Evolutionary conservation across 768 basidiomycete genomes (phyloP).

Genomic region (Crepidotus variabilis): DNA sequence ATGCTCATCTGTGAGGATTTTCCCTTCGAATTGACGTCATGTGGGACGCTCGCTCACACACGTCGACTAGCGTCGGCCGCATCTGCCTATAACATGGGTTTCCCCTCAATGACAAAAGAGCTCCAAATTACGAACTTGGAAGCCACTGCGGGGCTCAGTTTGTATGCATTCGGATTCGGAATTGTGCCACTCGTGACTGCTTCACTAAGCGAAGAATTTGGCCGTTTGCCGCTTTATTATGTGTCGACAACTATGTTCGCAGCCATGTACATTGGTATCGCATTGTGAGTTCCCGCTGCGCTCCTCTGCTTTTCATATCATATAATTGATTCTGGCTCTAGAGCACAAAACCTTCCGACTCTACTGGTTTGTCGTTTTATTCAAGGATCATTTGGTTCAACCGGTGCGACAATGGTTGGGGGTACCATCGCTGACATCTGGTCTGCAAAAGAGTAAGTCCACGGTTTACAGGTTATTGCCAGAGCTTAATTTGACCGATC

Average conservation of each 20-base stretch:
- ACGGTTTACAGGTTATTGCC: not conserved
- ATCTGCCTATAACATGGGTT: slow-evolving; percentile 52
- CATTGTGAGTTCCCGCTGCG: slow-evolving; percentile 27
- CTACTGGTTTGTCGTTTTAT: slow-evolving; percentile 67
- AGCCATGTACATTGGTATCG: slow-evolving; percentile 47
- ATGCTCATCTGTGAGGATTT: slow-evolving; percentile 38
- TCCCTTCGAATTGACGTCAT: slow-evolving; percentile 26
- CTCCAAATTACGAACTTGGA: slow-evolving; percentile 39
- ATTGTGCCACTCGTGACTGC: slow-evolving; percentile 61
- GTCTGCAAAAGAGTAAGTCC: slow-evolving; percentile 52
- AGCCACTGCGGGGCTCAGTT: slow-evolving; percentile 42
- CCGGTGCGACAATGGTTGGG: slow-evolving; percentile 69
- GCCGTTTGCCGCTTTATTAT: slow-evolving; percentile 55
- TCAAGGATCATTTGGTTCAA: slow-evolving; percentile 64
- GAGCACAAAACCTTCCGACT: slow-evolving; percentile 50
- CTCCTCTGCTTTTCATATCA: not conserved
- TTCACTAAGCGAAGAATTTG: slow-evolving; percentile 68
- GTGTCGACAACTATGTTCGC: slow-evolving; percentile 43
- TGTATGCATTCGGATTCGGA: slow-evolving; percentile 60
- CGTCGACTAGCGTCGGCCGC: slow-evolving; percentile 28
- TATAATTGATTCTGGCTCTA: slow-evolving; percentile 12
- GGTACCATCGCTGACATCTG: slow-evolving; percentile 75
- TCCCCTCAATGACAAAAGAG: slow-evolving; percentile 50
- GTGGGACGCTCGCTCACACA: not conserved
- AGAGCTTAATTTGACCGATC: not conserved